These are phyloP conservation scores for Ramichloridium luteum DNA, from an alignment of 2,329 filamentous ascomycete species.

Conservation along the genomic window DNA sequence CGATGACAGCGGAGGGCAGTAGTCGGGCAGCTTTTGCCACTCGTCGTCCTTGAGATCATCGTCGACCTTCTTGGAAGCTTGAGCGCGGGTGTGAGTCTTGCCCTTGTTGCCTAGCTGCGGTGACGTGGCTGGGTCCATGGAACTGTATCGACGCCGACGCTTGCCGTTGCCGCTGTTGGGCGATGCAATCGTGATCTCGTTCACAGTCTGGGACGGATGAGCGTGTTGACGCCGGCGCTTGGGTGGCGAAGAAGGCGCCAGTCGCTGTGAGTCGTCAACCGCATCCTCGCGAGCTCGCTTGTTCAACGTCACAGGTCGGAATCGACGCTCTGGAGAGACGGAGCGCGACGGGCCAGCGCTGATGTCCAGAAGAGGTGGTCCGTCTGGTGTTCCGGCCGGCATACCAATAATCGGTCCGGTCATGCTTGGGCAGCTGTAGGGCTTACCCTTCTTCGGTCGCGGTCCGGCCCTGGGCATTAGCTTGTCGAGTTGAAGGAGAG, in stretches of 20 bases:
- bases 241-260: neutral
- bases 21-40: conserved; percentile 19
- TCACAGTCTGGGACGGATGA: too few species aligned
- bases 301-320: too few species aligned
- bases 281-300: neutral
- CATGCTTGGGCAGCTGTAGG: conserved; percentile 1
- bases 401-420: neutral
- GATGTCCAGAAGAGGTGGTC: neutral
- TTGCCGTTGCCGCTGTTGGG: conserved; percentile 1
- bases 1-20: conserved; percentile 14
- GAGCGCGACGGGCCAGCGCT: neutral
- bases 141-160: conserved; percentile 3
- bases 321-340: too few species aligned
- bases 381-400: neutral
- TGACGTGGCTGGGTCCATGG: conserved; percentile 2
- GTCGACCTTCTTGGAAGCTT: conserved; percentile 18
- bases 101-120: conserved; percentile 11
- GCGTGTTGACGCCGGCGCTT: neutral
- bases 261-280: neutral
- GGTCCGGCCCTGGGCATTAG: neutral
- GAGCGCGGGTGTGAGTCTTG: conserved; percentile 17
- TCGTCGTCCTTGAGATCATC: conserved; percentile 12
- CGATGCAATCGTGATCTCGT: neutral
- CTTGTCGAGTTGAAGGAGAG: neutral
- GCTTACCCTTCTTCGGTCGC: neutral